Conservation (phyloP, 2,329 filamentous ascomycete genomes). For the Aspergillus jensenii region DNA sequence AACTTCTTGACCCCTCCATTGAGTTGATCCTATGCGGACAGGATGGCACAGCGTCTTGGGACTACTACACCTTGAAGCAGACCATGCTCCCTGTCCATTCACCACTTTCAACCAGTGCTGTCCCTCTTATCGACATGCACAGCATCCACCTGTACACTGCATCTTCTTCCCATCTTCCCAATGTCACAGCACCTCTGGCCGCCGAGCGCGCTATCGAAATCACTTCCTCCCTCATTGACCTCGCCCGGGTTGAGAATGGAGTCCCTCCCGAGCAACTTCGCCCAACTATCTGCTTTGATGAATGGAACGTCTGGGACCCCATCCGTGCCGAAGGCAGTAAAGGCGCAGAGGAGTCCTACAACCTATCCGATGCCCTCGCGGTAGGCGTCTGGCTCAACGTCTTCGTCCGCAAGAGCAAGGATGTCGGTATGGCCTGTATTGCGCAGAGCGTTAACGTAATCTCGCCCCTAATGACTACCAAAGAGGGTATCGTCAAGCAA, state of each 20-base stretch:
- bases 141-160: slow-evolving; percentile 78
- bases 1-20: slow-evolving; percentile 61
- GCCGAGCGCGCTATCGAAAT: slow-evolving; percentile 75
- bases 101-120: slow-evolving; percentile 39
- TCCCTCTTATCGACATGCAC: slow-evolving; percentile 70
- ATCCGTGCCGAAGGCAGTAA: slow-evolving; percentile 67
- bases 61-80: slow-evolving; percentile 70
- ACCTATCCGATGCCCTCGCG: slow-evolving; percentile 72
- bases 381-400: slow-evolving; percentile 75
- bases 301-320: slow-evolving; percentile 84
- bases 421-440: slow-evolving; percentile 76
- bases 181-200: slow-evolving; percentile 63
- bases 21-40: slow-evolving; percentile 73
- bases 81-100: slow-evolving; percentile 56
- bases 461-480: slow-evolving; percentile 70
- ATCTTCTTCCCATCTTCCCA: slow-evolving; percentile 53
- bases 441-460: slow-evolving; percentile 79
- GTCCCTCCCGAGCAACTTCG: slow-evolving; percentile 57
- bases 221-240: slow-evolving; percentile 66
- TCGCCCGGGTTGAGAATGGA: slow-evolving; percentile 68
- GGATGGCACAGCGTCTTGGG: slow-evolving; percentile 68
- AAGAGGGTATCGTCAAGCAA: slow-evolving; percentile 65
- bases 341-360: slow-evolving; percentile 73
- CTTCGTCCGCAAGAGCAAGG: slow-evolving; percentile 68
- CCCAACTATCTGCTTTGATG: slow-evolving; percentile 76